Evolutionary conservation across 192 early-diverging fungal genomes (phyloP).

Genomic region (Lobosporangium transversale): DNA sequence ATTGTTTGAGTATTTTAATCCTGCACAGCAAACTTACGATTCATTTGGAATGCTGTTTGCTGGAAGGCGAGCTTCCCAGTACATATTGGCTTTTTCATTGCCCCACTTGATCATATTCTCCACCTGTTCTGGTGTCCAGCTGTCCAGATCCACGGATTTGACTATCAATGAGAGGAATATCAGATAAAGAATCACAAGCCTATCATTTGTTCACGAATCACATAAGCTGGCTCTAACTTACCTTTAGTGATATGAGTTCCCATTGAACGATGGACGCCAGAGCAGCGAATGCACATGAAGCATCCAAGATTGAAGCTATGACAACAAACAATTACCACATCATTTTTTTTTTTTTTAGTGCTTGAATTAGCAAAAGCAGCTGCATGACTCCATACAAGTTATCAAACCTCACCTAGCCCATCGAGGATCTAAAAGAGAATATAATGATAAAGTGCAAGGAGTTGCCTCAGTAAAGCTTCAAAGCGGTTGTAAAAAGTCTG

Average conservation of each 20-base stretch:
- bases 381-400: not conserved
- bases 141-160: constrained; percentile 86
- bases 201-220: too few species aligned
- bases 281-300: constrained; percentile 72
- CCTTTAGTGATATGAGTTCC: constrained; percentile 89
- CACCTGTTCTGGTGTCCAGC: constrained; percentile 83
- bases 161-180: constrained; percentile 58
- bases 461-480: too few species aligned
- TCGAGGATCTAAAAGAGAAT: constrained; percentile 33
- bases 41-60: constrained; percentile 61
- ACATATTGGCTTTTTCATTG: constrained; percentile 75
- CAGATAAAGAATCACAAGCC: constrained; percentile 11
- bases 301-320: constrained; percentile 62
- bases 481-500: too few species aligned
- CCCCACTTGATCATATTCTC: constrained; percentile 85
- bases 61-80: constrained; percentile 66
- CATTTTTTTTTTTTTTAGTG: too few species aligned
- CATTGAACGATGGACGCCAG: constrained; percentile 83
- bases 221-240: constrained; percentile 35
- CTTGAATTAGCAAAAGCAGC: too few species aligned
- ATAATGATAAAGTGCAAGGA: too few species aligned
- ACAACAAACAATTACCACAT: too few species aligned
- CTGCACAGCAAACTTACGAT: constrained; percentile 29
- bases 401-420: constrained; percentile 41
- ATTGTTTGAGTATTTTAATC: not conserved